A percentile compares a stretch with the other conserved stretches of the same genome.
Conservation (phyloP, 371 early-diverging fungal species). For the Circinella umbellata region DNA sequence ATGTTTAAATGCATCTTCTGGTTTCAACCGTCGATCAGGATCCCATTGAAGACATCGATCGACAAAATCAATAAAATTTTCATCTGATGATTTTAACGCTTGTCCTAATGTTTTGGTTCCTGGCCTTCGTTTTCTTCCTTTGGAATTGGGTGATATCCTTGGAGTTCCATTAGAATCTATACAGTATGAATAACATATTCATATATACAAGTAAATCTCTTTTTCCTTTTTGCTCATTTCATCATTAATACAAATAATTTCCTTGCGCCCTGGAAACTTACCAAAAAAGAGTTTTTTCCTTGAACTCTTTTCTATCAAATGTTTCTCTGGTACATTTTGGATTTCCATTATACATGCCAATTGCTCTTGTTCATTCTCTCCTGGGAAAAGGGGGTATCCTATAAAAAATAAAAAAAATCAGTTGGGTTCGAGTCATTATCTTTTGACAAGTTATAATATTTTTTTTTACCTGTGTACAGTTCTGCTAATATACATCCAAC, state of each 20-base stretch:
- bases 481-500: constrained; percentile 99
- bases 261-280: constrained; percentile 29
- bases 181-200: too few relatives aligned
- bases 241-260: too few relatives aligned
- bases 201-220: too few relatives aligned
- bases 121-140: constrained; percentile 84
- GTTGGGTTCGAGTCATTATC: neutral
- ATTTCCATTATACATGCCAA: constrained; percentile 94
- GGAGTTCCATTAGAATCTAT: constrained; percentile 69
- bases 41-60: constrained; percentile 85
- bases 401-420: neutral
- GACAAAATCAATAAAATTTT: constrained; percentile 85
- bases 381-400: constrained; percentile 94
- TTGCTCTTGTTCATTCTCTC: constrained; percentile 96
- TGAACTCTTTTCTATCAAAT: constrained; percentile 77
- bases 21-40: constrained; percentile 82
- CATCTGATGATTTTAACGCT: constrained; percentile 72
- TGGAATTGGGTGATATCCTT: constrained; percentile 75
- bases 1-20: constrained; percentile 79
- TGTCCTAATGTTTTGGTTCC: constrained; percentile 72
- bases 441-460: neutral
- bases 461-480: constrained; percentile 73
- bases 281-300: constrained; percentile 89
- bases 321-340: constrained; percentile 78
- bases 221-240: too few relatives aligned